These are phyloP conservation scores for Teratosphaeria gauchensis DNA, from an alignment of 2,329 filamentous ascomycete species.

Conservation along the genomic window DNA sequence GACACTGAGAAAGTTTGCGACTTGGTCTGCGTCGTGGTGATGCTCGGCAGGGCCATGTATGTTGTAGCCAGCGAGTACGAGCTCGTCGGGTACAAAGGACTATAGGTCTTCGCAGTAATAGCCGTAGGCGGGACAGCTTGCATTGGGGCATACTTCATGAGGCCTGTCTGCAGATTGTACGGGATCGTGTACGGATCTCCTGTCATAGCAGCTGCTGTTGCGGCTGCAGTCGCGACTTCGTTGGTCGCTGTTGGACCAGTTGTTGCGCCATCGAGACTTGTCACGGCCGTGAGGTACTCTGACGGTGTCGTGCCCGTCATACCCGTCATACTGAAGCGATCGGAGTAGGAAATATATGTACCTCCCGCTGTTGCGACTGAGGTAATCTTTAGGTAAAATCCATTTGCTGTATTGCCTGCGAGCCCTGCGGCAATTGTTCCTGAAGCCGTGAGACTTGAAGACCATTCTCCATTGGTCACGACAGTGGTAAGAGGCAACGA, in stretches of 20 bases:
- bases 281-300: slow-evolving; percentile 27
- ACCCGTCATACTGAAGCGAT: slow-evolving; percentile 53
- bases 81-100: slow-evolving; percentile 47
- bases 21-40: slow-evolving; percentile 44
- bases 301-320: slow-evolving; percentile 53
- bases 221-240: slow-evolving; percentile 14
- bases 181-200: slow-evolving; percentile 29
- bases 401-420: slow-evolving; percentile 36
- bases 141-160: slow-evolving; percentile 53
- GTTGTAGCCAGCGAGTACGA: slow-evolving; percentile 43
- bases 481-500: slow-evolving; percentile 10
- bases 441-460: slow-evolving; percentile 4
- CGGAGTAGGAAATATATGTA: slow-evolving; percentile 49
- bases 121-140: slow-evolving; percentile 49
- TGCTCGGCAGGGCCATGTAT: slow-evolving; percentile 34
- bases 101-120: slow-evolving; percentile 44
- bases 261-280: slow-evolving; percentile 29
- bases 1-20: slow-evolving; percentile 41
- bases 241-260: slow-evolving; percentile 30
- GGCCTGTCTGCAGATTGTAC: slow-evolving; percentile 48
- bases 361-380: slow-evolving; percentile 46
- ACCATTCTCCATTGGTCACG: slow-evolving; percentile 6
- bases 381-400: slow-evolving; percentile 53
- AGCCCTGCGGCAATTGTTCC: slow-evolving; percentile 11
- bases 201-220: slow-evolving; percentile 9